Conservation (phyloP, 2,329 filamentous ascomycete species). For the Septoria linicola region DNA sequence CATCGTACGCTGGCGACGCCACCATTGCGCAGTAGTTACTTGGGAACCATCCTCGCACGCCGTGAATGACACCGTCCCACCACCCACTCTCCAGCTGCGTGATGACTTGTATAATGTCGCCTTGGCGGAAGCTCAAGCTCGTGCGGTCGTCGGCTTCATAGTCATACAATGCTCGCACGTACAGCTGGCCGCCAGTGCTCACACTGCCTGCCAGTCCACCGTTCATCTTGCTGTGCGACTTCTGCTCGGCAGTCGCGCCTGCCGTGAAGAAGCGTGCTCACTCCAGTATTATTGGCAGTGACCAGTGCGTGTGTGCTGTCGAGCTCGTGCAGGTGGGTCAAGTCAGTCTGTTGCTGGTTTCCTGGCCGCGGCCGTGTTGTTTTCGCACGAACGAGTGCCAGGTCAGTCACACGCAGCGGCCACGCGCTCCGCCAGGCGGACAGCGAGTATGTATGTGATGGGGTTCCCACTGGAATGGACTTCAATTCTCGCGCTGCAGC, state of each 20-base stretch:
- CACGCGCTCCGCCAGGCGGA: too few relatives aligned
- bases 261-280: slow-evolving; percentile 7
- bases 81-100: slow-evolving; percentile 97
- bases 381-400: too few relatives aligned
- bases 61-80: slow-evolving; percentile 99
- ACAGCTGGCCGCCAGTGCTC: slow-evolving; percentile 63
- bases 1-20: slow-evolving; percentile 69
- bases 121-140: slow-evolving; percentile 92
- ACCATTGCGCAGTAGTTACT: slow-evolving; percentile 97
- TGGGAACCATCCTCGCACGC: slow-evolving; percentile 96
- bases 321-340: background rate
- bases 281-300: slow-evolving; percentile 2
- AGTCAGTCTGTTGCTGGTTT: too few relatives aligned
- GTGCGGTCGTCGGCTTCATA: slow-evolving; percentile 98
- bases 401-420: too few relatives aligned
- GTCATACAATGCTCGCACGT: slow-evolving; percentile 93
- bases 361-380: too few relatives aligned
- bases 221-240: slow-evolving; percentile 45
- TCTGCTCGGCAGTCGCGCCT: slow-evolving; percentile 13
- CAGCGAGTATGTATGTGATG: too few relatives aligned
- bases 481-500: too few relatives aligned
- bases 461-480: too few relatives aligned
- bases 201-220: slow-evolving; percentile 48
- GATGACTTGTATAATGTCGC: slow-evolving; percentile 97
- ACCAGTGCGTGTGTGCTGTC: background rate